Evolutionary conservation across 345 rosid species (phyloP).

Genomic region (Salix brachista): DNA sequence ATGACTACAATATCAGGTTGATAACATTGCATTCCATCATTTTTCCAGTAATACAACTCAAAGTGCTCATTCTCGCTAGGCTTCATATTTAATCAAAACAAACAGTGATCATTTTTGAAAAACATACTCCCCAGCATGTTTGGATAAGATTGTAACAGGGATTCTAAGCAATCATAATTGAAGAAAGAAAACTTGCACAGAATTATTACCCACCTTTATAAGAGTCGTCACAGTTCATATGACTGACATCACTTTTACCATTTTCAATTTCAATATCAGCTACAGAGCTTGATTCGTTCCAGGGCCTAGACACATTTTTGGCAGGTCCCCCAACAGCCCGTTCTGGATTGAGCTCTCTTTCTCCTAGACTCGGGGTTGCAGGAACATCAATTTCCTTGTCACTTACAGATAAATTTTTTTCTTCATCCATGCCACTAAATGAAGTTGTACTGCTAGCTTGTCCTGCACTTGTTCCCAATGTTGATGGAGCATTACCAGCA

Average conservation of each 20-base stretch:
- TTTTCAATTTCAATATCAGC: constrained; percentile 18
- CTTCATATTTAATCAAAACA: not conserved
- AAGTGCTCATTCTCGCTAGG: not conserved
- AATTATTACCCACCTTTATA: constrained; percentile 26
- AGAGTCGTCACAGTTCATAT: constrained; percentile 14
- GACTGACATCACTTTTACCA: constrained; percentile 26
- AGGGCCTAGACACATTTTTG: constrained; percentile 20
- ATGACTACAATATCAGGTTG: too few species aligned
- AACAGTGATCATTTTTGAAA: not conserved
- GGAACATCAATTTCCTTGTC: constrained; percentile 23
- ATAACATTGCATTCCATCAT: not conserved
- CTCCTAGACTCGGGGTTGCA: constrained; percentile 16
- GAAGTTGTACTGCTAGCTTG: constrained; percentile 24
- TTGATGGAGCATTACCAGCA: constrained; percentile 33
- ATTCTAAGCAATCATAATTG: not conserved
- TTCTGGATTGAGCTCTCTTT: constrained; percentile 27
- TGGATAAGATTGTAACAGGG: not conserved
- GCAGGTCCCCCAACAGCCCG: constrained; percentile 17
- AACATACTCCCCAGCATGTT: not conserved
- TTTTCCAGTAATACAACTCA: not conserved
- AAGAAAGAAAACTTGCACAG: constrained; percentile 1
- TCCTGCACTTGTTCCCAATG: constrained; percentile 23
- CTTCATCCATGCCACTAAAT: constrained; percentile 36
- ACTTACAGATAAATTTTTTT: constrained; percentile 26
- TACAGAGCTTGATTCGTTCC: constrained; percentile 29